phyloP scores from a whole-genome alignment of 257 asterid genomes.

The Nicotiana knightiana region DNA sequence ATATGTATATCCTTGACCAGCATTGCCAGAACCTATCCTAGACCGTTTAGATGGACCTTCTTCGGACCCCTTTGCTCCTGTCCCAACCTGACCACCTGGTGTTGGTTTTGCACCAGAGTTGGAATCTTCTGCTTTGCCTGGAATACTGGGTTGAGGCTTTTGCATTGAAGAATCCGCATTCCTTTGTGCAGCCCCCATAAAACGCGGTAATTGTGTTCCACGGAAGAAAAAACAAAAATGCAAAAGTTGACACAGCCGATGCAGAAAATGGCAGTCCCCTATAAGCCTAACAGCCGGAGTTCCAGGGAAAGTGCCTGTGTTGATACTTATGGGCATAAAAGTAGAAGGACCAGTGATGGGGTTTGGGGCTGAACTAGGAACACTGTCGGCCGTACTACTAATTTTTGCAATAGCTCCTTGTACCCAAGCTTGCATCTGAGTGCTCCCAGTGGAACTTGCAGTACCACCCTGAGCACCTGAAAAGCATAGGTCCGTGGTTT shows the following conservation, averaged over 20 bases:
- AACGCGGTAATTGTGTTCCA: conserved; percentile 76
- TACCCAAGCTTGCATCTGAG: conserved; percentile 97
- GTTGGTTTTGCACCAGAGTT: conserved; percentile 60
- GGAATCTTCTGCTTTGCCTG: conserved; percentile 68
- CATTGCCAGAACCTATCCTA: conserved; percentile 96
- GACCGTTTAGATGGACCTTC: conserved; percentile 86
- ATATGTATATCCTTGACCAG: conserved; percentile 98
- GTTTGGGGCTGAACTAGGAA: conserved; percentile 76
- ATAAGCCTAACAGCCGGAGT: conserved; percentile 98
- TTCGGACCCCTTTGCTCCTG: conserved; percentile 73
- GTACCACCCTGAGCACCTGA: conserved; percentile 69
- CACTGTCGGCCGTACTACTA: conserved; percentile 75
- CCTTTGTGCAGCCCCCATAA: conserved; percentile 65
- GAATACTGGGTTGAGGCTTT: conserved; percentile 57
- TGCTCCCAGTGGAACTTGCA: conserved; percentile 82
- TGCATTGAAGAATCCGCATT: conserved; percentile 64
- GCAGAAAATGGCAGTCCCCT: conserved; percentile 98
- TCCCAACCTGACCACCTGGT: conserved; percentile 47
- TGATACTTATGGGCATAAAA: conserved; percentile 91
- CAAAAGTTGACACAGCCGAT: conserved; percentile 90
- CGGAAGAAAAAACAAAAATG: conserved; percentile 94
- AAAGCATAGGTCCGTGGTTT: conserved; percentile 13
- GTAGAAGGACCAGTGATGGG: conserved; percentile 83
- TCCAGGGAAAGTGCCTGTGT: conserved; percentile 99
- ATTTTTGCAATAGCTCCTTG: conserved; percentile 99